phyloP scores from a whole-genome alignment of 352 stramenopile species.

The Globisporangium sylvaticum region DNA sequence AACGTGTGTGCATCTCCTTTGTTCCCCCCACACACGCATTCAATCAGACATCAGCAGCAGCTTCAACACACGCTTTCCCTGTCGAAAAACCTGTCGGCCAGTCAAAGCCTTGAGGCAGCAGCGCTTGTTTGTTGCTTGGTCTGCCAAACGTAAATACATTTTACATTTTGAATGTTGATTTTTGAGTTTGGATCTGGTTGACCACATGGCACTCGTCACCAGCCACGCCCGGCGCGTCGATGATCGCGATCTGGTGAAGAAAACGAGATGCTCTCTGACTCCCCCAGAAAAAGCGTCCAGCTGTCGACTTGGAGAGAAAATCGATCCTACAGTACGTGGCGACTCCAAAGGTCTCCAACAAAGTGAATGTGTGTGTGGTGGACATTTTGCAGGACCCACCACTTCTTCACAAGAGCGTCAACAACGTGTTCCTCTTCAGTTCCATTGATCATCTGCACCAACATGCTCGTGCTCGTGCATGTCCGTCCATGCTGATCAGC shows the following conservation, averaged over 20 bases:
- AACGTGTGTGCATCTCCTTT: neutral
- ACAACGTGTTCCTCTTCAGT: no score
- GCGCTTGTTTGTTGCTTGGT: no score
- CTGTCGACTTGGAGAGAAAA: neutral
- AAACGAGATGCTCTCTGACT: neutral
- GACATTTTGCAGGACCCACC: no score
- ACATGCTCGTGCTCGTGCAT: no score
- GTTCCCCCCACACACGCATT: neutral
- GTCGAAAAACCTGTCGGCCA: no score
- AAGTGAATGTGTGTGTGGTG: no score
- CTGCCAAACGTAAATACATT: neutral
- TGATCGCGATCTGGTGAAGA: neutral
- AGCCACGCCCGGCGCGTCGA: neutral
- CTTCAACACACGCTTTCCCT: no score
- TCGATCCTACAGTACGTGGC: neutral
- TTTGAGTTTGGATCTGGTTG: neutral
- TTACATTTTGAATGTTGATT: neutral
- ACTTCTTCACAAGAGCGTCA: no score
- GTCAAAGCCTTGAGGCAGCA: no score
- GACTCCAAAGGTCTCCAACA: no score
- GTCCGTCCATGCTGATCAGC: no score
- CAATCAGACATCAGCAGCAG: neutral
- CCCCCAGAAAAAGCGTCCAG: neutral
- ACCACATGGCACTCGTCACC: neutral
- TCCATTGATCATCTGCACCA: no score